A percentile compares a stretch with the other conserved stretches of the same genome.
phyloP scores from a whole-genome alignment of 352 stramenopile species.

The Phytophthora melonis region DNA sequence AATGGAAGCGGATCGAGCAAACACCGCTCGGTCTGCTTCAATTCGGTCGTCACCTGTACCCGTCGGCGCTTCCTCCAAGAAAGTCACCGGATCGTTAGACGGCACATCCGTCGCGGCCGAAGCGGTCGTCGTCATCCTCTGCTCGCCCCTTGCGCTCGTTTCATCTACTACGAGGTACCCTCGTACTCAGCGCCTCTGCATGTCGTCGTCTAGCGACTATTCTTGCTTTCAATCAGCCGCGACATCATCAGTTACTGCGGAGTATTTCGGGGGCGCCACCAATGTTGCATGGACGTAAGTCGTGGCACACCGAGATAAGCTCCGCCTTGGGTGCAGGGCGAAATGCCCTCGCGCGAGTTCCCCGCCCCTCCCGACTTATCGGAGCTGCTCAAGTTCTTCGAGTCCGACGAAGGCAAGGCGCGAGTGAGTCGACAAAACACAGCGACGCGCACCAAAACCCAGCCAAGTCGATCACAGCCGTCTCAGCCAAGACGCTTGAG shows the following conservation, averaged over 20 bases:
- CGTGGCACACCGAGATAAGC: conserved; percentile 7
- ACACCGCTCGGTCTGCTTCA: conserved; percentile 46
- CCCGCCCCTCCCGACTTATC: conserved; percentile 53
- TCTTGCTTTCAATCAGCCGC: conserved; percentile 18
- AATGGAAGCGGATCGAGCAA: conserved; percentile 51
- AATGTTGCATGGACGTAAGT: not conserved
- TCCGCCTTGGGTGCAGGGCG: not conserved
- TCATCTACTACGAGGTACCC: conserved; percentile 15
- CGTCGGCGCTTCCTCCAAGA: conserved; percentile 10
- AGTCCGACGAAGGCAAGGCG: conserved; percentile 37
- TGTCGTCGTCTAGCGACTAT: conserved; percentile 19
- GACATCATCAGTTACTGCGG: conserved; percentile 23
- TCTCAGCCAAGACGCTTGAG: conserved; percentile 10
- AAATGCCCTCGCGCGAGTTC: conserved; percentile 41
- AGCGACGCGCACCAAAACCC: not conserved
- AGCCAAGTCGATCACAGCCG: conserved; percentile 2
- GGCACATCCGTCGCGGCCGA: conserved; percentile 5
- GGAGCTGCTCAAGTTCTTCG: conserved; percentile 61
- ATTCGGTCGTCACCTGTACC: conserved; percentile 32
- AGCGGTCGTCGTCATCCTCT: conserved; percentile 10
- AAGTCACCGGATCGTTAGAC: conserved; percentile 5
- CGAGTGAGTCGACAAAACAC: conserved; percentile 22
- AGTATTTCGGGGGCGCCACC: conserved; percentile 23
- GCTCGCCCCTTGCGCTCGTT: not conserved
- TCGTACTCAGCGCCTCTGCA: conserved; percentile 8